phyloP scores from a whole-genome alignment of 495 filamentous ascomycete genomes.

The Sphaerosporella brunnea region DNA sequence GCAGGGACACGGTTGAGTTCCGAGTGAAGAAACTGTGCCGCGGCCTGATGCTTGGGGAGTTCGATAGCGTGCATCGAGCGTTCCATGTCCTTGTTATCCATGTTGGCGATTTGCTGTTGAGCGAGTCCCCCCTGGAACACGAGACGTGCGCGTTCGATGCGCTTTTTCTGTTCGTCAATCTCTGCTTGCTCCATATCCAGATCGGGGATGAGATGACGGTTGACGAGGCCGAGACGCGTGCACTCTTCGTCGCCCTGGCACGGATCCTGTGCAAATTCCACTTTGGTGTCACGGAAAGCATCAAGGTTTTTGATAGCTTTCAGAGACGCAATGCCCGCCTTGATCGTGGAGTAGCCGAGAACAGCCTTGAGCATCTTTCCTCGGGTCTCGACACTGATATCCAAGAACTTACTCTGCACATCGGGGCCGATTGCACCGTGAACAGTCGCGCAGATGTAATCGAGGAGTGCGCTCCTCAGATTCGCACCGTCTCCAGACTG shows the following conservation, averaged over 20 bases:
- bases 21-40: too few relatives aligned
- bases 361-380: slow-evolving; percentile 1
- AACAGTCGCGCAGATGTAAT: slow-evolving; percentile 1
- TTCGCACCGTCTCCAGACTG: not conserved
- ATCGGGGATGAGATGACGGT: too few relatives aligned
- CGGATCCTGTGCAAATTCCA: not conserved
- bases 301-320: not conserved
- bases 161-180: not conserved
- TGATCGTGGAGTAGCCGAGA: not conserved
- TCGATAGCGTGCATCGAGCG: not conserved
- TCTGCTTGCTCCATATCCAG: not conserved
- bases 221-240: not conserved
- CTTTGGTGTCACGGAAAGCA: not conserved
- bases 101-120: not conserved
- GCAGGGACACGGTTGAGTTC: too few relatives aligned
- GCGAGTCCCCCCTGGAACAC: not conserved
- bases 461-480: not conserved
- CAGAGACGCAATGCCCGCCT: not conserved
- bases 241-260: slow-evolving; percentile 1
- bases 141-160: not conserved
- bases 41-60: too few relatives aligned
- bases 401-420: not conserved
- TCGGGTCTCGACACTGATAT: not conserved
- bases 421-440: not conserved
- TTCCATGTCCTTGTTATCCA: not conserved